A percentile compares a stretch with the other conserved stretches of the same genome.
Evolutionary conservation across 352 stramenopile species (phyloP).

Genomic region (Blastocystis sp.): DNA sequence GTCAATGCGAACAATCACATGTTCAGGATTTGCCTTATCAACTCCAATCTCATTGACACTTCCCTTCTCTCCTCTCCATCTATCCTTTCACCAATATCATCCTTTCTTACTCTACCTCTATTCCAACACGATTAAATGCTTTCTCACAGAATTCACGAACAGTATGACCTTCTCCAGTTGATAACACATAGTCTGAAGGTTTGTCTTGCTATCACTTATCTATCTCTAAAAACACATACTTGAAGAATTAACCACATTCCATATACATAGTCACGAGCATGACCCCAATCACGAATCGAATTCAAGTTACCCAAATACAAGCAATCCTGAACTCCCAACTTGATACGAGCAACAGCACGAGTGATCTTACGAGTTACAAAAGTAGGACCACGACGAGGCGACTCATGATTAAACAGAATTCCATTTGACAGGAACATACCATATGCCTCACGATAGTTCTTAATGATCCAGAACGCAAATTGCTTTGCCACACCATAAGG

Average conservation of each 20-base stretch:
- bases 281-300: constrained; percentile 92
- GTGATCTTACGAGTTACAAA: constrained; percentile 98
- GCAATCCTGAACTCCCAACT: constrained; percentile 80
- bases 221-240: constrained; percentile 4
- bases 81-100: too few species aligned
- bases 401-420: constrained; percentile 99
- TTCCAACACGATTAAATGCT: constrained; percentile 80
- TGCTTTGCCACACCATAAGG: constrained; percentile 95
- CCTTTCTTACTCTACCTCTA: constrained; percentile 77
- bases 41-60: constrained; percentile 83
- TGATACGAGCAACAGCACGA: constrained; percentile 84
- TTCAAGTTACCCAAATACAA: constrained; percentile 94
- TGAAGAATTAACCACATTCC: constrained; percentile 99
- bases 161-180: constrained; percentile 91
- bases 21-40: constrained; percentile 70
- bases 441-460: constrained; percentile 97
- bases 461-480: constrained; percentile 94
- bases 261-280: constrained; percentile 93
- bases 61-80: constrained; percentile 67
- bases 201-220: constrained; percentile 68
- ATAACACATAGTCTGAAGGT: constrained; percentile 81
- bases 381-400: constrained; percentile 86
- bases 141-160: constrained; percentile 94
- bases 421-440: constrained; percentile 86
- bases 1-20: constrained; percentile 86